A percentile compares a stretch with the other conserved stretches of the same genome.
These are phyloP conservation scores for Pseudocercospora crystallina DNA, from an alignment of 2,329 filamentous ascomycete genomes.

Conservation along the genomic window DNA sequence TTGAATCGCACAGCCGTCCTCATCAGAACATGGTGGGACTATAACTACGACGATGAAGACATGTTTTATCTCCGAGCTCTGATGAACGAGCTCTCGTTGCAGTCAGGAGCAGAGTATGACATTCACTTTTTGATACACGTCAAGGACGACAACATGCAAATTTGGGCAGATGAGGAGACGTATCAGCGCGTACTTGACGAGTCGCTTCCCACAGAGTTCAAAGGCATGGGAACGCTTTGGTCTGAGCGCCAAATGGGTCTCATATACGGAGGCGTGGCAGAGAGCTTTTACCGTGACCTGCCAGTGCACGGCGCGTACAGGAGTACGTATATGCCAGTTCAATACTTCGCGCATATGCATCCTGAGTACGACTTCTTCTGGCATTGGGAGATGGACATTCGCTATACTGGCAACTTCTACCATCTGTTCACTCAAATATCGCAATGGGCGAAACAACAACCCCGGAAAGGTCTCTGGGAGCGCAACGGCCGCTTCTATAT, in stretches of 20 bases:
- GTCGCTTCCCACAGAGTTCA: slow-evolving; percentile 50
- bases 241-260: slow-evolving; percentile 56
- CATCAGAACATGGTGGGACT: slow-evolving; percentile 79
- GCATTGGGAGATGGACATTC: slow-evolving; percentile 94
- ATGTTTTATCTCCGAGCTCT: slow-evolving; percentile 79
- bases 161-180: slow-evolving; percentile 76
- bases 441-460: slow-evolving; percentile 66
- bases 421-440: slow-evolving; percentile 70
- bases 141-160: slow-evolving; percentile 73
- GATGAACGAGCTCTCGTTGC: slow-evolving; percentile 73
- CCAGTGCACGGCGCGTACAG: slow-evolving; percentile 68
- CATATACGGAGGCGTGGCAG: slow-evolving; percentile 52
- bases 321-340: slow-evolving; percentile 89
- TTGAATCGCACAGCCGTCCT: slow-evolving; percentile 71
- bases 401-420: slow-evolving; percentile 87
- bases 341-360: slow-evolving; percentile 85
- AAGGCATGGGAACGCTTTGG: slow-evolving; percentile 55
- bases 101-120: slow-evolving; percentile 77
- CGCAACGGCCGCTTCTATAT: slow-evolving; percentile 75
- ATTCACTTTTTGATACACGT: slow-evolving; percentile 85
- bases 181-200: slow-evolving; percentile 64
- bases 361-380: slow-evolving; percentile 89
- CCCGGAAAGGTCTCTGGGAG: slow-evolving; percentile 74
- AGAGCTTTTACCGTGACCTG: slow-evolving; percentile 55
- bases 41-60: slow-evolving; percentile 75